Base-by-base conservation (phyloP, 352 stramenopile genomes). In the Pythium pyrilobum region DNA sequence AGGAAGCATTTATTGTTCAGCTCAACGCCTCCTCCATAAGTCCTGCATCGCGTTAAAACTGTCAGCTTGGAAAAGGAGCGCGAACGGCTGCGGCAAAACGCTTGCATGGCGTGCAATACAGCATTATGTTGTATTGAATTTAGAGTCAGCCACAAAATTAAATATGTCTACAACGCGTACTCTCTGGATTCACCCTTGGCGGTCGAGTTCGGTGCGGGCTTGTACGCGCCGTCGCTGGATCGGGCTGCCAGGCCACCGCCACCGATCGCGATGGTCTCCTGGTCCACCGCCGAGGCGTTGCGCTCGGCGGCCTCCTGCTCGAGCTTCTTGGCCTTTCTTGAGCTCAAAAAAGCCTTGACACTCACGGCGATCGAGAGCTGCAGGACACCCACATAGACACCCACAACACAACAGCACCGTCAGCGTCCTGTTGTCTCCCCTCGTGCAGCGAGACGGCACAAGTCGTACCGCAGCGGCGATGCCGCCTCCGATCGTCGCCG, bases 291-390 rank as follows among this genome's bases (percentile, higher is more conserved):
- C 5, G 37, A 29, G 18, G 32, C 31, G 3, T 56, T 42, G 28
- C 24, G 23, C n/a, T 47, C 11, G 2, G 28, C 36, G 27, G 28
- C 18, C 16, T 44, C 27, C 31, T 40, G 27, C 25, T 44, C 33
- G 18, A 28, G 24, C 23, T 66, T 15, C 15, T 59, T 67, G 27
- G 58, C 46, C 20, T 58, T 63, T 8, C 52, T 51, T 0, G 66
- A 56, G 33, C 63, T 69, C 46, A 69, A 23, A 16, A 69, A 72
- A 28, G 66, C 66, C 25, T 56, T 62, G 12, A 69, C 32, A 0
- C 62, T 72, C 20, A 74, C 66, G 5, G 58, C 42, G 34, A 74
- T 72, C 1, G 66, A 74, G 2, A 74, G 56, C 66, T 74, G 23
- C 28, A 32, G 5, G 32, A 31, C n/a, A n/a, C n/a, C n/a, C n/a